A percentile compares a stretch with the other conserved stretches of the same genome.
Evolutionary conservation across 108 stramenopile species (phyloP).

Genomic region (Fragilariopsis cylindrus): DNA sequence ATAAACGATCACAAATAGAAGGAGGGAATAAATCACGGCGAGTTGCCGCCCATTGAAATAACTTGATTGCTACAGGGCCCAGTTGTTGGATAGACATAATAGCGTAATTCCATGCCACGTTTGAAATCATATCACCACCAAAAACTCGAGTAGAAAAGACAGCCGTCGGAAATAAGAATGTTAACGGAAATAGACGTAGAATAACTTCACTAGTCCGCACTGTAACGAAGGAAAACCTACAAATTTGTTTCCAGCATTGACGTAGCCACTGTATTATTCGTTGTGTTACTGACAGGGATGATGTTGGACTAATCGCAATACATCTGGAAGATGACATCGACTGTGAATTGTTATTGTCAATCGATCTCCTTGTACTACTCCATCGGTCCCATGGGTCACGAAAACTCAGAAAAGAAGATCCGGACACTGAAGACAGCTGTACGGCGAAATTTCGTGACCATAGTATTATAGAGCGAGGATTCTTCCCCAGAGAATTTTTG

Average conservation of each 20-base stretch:
- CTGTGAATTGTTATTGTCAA: not conserved
- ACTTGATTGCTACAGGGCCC: slow-evolving; percentile 84
- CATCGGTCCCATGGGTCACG: not conserved
- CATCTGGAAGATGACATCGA: not conserved
- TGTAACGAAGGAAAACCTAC: slow-evolving; percentile 31
- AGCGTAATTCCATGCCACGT: slow-evolving; percentile 74
- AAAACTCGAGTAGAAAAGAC: slow-evolving; percentile 27
- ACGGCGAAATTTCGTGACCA: not conserved
- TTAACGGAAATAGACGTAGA: slow-evolving; percentile 64
- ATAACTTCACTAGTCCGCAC: slow-evolving; percentile 56
- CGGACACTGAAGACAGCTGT: not conserved
- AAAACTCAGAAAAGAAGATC: slow-evolving; percentile 8
- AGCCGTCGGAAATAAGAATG: slow-evolving; percentile 64
- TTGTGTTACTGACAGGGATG: not conserved
- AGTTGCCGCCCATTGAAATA: slow-evolving; percentile 90
- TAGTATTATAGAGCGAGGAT: not conserved
- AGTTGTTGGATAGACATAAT: slow-evolving; percentile 64
- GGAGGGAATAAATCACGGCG: slow-evolving; percentile 86
- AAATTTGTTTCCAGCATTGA: slow-evolving; percentile 21
- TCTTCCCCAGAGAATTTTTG: not conserved
- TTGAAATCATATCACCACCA: slow-evolving; percentile 35
- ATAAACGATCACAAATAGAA: slow-evolving; percentile 67
- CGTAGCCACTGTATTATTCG: slow-evolving; percentile 26
- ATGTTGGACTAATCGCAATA: slow-evolving; percentile 7
- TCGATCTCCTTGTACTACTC: not conserved